These are phyloP conservation scores for Paramecium biaurelia DNA, from an alignment of 73 alveolate species.

Conservation along the genomic window DNA sequence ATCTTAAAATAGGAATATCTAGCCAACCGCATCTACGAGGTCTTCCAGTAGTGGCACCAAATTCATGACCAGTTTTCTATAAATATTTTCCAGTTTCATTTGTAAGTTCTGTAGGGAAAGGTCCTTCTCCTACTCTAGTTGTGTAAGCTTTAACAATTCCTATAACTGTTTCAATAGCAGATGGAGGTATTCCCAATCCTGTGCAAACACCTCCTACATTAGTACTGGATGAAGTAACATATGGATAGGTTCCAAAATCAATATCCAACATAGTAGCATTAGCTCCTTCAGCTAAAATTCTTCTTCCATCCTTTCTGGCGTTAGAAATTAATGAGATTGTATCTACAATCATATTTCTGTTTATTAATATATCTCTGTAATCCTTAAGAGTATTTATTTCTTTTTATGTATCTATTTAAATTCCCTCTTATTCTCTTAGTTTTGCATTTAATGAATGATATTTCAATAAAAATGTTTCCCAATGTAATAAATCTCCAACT, in stretches of 20 bases:
- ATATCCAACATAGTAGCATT: constrained; percentile 95
- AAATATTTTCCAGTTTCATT: constrained; percentile 77
- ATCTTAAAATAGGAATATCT: constrained; percentile 85
- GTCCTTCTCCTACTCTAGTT: constrained; percentile 98
- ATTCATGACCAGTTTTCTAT: constrained; percentile 90
- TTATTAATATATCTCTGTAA: constrained; percentile 69
- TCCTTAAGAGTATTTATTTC: constrained; percentile 70
- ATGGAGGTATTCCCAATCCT: constrained; percentile 97
- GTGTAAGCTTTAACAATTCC: constrained; percentile 97
- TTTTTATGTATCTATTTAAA: constrained; percentile 51
- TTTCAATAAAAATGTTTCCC: constrained; percentile 79
- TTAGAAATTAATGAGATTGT: constrained; percentile 68
- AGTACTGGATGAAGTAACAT: constrained; percentile 94
- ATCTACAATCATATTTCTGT: constrained; percentile 78
- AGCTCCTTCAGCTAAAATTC: constrained; percentile 94
- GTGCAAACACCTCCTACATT: constrained; percentile 95
- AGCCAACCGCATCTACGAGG: constrained; percentile 98
- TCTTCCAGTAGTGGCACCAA: constrained; percentile 98
- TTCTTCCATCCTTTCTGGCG: constrained; percentile 59
- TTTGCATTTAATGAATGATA: constrained; percentile 58
- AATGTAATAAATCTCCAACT: constrained; percentile 86
- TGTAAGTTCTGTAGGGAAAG: constrained; percentile 94
- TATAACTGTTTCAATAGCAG: constrained; percentile 83
- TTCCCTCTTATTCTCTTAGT: constrained; percentile 57
- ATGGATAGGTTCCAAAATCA: constrained; percentile 98